phyloP scores from a whole-genome alignment of 805 yeast species.

The Hyphopichia homilentoma region DNA sequence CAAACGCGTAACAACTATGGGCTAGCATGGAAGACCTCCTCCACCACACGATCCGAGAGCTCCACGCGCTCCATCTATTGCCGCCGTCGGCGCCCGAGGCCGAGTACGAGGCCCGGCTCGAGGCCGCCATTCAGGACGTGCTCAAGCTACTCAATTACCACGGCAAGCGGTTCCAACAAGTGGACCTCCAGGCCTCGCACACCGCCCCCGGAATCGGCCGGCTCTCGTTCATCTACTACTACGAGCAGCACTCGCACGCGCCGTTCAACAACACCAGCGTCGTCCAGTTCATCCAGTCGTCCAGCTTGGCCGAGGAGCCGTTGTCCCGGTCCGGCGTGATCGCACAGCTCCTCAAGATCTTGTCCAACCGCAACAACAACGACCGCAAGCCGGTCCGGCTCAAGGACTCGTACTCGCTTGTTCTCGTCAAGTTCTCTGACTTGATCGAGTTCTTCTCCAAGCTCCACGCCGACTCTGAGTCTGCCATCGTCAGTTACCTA shows the following conservation, averaged over 20 bases:
- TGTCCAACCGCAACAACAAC: conserved; percentile 1
- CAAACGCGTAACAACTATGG: too few species aligned
- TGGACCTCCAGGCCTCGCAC: conserved; percentile 7
- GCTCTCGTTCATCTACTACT: conserved; percentile 7
- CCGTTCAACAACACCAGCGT: conserved; percentile 1
- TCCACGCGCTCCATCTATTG: conserved; percentile 12
- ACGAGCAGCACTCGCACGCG: not conserved
- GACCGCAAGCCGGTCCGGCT: conserved; percentile 10
- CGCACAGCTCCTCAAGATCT: not conserved
- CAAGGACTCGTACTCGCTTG: conserved; percentile 13
- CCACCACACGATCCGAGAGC: conserved; percentile 13
- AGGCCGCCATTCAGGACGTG: conserved; percentile 10
- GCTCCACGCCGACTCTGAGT: conserved; percentile 15
- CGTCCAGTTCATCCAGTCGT: not conserved
- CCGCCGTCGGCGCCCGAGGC: conserved; percentile 3
- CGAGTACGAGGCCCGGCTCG: conserved; percentile 12
- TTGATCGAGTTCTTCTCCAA: conserved; percentile 13
- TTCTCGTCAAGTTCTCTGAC: conserved; percentile 11
- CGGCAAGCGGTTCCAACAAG: conserved; percentile 9
- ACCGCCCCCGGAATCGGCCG: conserved; percentile 4
- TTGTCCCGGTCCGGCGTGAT: not conserved
- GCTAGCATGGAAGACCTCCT: conserved; percentile 15
- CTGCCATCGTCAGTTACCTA: conserved; percentile 11
- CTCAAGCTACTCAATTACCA: conserved; percentile 13
- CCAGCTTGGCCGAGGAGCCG: not conserved